Evolutionary conservation across 2,329 filamentous ascomycete genomes (phyloP).

Genomic region (Diaporthe amygdali): DNA sequence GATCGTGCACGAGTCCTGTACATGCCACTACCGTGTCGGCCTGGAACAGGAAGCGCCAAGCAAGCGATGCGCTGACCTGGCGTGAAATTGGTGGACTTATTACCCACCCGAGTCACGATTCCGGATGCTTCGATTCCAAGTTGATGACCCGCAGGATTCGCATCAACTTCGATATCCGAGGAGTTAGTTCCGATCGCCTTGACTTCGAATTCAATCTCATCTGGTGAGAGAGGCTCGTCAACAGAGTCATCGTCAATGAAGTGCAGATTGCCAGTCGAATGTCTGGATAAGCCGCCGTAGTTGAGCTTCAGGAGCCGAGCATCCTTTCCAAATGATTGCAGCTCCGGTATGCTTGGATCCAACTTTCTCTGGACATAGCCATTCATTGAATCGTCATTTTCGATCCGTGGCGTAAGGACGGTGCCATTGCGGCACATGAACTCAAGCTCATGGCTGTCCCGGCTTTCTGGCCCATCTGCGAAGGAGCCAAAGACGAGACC

Average conservation of each 20-base stretch:
- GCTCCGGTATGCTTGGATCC: conserved; percentile 41
- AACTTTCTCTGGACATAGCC: conserved; percentile 49
- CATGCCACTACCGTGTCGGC: background rate
- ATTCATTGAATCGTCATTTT: conserved; percentile 47
- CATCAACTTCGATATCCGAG: conserved; percentile 34
- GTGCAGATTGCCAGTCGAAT: background rate
- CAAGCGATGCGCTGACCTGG: background rate
- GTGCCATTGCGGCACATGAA: conserved; percentile 45
- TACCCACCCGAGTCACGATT: conserved; percentile 26
- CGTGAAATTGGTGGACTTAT: conserved; percentile 10
- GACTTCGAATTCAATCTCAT: conserved; percentile 39
- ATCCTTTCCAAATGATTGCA: conserved; percentile 42
- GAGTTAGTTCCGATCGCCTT: conserved; percentile 40
- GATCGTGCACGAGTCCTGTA: background rate
- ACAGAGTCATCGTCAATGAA: background rate
- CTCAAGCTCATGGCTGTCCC: conserved; percentile 44
- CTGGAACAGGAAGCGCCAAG: background rate
- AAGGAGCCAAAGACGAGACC: conserved; percentile 39
- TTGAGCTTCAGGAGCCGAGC: background rate
- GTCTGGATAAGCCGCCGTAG: background rate
- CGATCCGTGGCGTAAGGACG: conserved; percentile 45
- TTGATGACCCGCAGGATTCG: conserved; percentile 36
- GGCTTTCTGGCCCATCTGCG: conserved; percentile 24
- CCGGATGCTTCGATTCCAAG: conserved; percentile 35
- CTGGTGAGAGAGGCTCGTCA: background rate